These are phyloP conservation scores for Colletotrichum spinosum DNA, from an alignment of 2,329 filamentous ascomycete genomes.

Conservation along the genomic window DNA sequence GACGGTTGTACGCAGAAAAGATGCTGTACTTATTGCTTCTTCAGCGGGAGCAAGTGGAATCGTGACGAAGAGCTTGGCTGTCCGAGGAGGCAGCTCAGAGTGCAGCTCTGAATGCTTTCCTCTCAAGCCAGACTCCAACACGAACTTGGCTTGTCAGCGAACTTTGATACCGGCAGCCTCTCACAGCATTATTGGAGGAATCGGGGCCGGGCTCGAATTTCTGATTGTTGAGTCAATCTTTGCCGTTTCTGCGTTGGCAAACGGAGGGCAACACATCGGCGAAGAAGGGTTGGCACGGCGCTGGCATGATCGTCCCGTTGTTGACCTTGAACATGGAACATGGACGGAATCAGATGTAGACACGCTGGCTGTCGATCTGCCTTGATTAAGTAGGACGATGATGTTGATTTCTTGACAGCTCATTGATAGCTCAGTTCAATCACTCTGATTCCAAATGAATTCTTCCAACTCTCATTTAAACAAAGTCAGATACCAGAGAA, in stretches of 20 bases:
- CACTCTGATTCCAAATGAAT: too few relatives aligned
- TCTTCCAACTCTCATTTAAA: too few relatives aligned
- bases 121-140: conserved; percentile 44
- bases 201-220: conserved; percentile 1
- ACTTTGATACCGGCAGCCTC: conserved; percentile 39
- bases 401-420: too few relatives aligned
- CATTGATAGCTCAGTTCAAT: too few relatives aligned
- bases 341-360: too few relatives aligned
- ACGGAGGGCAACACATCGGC: neutral
- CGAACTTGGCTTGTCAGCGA: conserved; percentile 41
- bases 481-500: too few relatives aligned
- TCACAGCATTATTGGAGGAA: neutral
- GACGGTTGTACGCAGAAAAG: conserved; percentile 2
- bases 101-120: conserved; percentile 11
- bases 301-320: conserved; percentile 18
- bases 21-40: conserved; percentile 17
- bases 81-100: neutral
- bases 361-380: too few relatives aligned
- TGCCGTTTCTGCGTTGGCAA: conserved; percentile 22
- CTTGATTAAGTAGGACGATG: too few relatives aligned
- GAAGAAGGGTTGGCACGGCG: neutral
- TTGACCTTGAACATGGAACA: neutral
- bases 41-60: conserved; percentile 10
- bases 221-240: conserved; percentile 28
- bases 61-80: neutral